Base-by-base conservation (phyloP, 441 rosid genomes). In the Pelargonium exstipulatum region DNA sequence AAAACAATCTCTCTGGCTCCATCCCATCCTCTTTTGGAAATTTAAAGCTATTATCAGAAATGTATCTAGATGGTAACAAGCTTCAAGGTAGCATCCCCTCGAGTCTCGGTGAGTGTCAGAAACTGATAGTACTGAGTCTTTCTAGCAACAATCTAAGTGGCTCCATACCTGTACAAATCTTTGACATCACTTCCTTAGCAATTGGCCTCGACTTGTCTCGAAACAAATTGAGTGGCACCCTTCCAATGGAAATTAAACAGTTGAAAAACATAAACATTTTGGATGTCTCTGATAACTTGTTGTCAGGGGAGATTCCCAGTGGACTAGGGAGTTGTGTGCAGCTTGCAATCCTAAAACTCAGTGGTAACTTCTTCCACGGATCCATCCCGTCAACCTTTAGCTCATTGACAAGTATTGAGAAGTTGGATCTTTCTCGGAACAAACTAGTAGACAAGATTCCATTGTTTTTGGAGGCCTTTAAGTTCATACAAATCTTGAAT, bases 291-390 rank as follows among this genome's bases (percentile, higher is more conserved):
- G 12, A 69, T 1, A 81, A 81, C 60, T 37, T 9, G 13, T 40
- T 78, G 3, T 68, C 76, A 0, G 73, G 81, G 10, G 45, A n/a
- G 9, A 75, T 81, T 69, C 84, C 78, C 0, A 45, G 26, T 48
- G 68, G 40, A 0, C 17, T 73, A 12, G 73, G 73, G 4, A 16
- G 46, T 8, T 77, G 83, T 49, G 6, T 12, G 1, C 18, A 14
- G 0, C 48, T 82, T 57, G 75, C 66, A 46, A 0, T 4, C 5
- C 69, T 79, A 9, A 12, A 45, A n/a, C 5, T 82, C 16, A 55
- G 61, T 8, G 80, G 70, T 0, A 82, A 82, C 24, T 68, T 24
- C 16, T 77, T 82, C 37, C 58, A 69, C 5, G 80, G 80, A 12
- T n/a, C 45, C 0, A 71, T 75, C 40, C 81, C 83, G 0, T 9